Evolutionary conservation across 2,329 filamentous ascomycete genomes (phyloP), one percentile per base, ranked within the genome.

Genomic region (Trichoderma koningiopsis): DNA sequence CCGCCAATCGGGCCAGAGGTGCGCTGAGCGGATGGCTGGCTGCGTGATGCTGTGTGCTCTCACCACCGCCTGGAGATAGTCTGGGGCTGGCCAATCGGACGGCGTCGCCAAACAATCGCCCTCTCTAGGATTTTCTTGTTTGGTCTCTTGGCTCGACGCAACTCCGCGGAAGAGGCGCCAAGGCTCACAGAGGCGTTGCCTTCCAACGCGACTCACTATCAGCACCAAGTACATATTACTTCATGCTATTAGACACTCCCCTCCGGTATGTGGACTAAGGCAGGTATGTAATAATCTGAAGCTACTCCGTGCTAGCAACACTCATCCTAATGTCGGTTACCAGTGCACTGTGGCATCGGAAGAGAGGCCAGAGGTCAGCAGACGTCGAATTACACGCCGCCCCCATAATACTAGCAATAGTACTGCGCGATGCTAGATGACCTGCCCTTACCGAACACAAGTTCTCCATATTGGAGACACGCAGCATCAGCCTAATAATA

Each of bases 1-100:
- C 31, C 22, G 29, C 61, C 61, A 67, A 66, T 69, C 47, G 64
- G 62, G 53, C 62, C 49, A 70, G 67, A 52, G 68, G 66, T 57
- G 29, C 60, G 43, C 27, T 33, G 27, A 47, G 40, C 24, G 55
- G 35, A 43, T 60, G 57, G 24, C 37, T 27, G 57, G 37, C 33
- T 60, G 33, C 13, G 53, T 71, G 55, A 55, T 64, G 37, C 27
- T 63, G 60, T 63, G 60, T 58, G 63, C 47, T 53, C 61, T 66
- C 62, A 47, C 62, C 52, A 33, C 31, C 35, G 49, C 68, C 59
- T 52, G 49, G 35, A 57, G 49, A 72, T 72, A 76, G 74, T 77
- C 76, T 72, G 76, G 76, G 76, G 76, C 68, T 71, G 68, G 63
- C 76, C 76, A 77, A 77, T 77, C 75, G 71, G 67, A 58, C 53